Evolutionary conservation across 2,329 filamentous ascomycete species (phyloP).

Genomic region (Eutypa lata): DNA sequence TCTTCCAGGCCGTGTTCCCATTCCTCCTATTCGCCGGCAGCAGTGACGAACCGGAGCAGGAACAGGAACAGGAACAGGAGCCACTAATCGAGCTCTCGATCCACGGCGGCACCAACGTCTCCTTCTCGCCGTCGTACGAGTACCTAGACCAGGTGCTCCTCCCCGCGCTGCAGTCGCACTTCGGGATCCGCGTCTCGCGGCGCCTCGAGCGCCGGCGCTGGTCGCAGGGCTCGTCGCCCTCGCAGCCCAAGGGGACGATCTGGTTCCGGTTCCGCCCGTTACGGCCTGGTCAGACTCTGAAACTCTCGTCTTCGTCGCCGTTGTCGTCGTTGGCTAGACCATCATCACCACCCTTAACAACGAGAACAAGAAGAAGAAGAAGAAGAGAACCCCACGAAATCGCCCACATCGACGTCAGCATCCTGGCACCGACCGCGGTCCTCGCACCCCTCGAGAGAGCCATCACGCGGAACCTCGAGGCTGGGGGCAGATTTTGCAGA

Average conservation of each 20-base stretch:
- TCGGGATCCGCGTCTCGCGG: slow-evolving; percentile 46
- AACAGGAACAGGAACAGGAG: neutral
- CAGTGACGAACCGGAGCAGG: slow-evolving; percentile 15
- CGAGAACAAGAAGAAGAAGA: slow-evolving; percentile 15
- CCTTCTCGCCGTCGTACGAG: slow-evolving; percentile 56
- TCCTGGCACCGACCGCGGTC: slow-evolving; percentile 46
- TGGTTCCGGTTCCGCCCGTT: slow-evolving; percentile 44
- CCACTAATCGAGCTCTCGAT: slow-evolving; percentile 47
- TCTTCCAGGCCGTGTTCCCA: slow-evolving; percentile 59
- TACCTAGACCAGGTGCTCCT: slow-evolving; percentile 61
- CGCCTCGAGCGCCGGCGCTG: slow-evolving; percentile 47
- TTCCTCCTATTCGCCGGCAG: slow-evolving; percentile 54
- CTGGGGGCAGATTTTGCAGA: too few relatives aligned
- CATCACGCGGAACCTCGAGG: slow-evolving; percentile 37
- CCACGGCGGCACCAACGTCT: slow-evolving; percentile 57
- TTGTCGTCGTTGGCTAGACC: too few relatives aligned
- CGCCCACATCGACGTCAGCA: slow-evolving; percentile 46
- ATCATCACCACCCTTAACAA: neutral
- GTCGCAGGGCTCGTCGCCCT: slow-evolving; percentile 38
- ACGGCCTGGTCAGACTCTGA: slow-evolving; percentile 33
- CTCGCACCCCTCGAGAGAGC: slow-evolving; percentile 38
- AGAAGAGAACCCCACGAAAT: slow-evolving; percentile 21
- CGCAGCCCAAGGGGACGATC: slow-evolving; percentile 36
- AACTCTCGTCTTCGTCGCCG: slow-evolving; percentile 25
- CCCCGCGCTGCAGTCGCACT: slow-evolving; percentile 48